These are phyloP conservation scores for Pseudogymnoascus pannorum DNA, from an alignment of 2,329 filamentous ascomycete species.

Conservation along the genomic window DNA sequence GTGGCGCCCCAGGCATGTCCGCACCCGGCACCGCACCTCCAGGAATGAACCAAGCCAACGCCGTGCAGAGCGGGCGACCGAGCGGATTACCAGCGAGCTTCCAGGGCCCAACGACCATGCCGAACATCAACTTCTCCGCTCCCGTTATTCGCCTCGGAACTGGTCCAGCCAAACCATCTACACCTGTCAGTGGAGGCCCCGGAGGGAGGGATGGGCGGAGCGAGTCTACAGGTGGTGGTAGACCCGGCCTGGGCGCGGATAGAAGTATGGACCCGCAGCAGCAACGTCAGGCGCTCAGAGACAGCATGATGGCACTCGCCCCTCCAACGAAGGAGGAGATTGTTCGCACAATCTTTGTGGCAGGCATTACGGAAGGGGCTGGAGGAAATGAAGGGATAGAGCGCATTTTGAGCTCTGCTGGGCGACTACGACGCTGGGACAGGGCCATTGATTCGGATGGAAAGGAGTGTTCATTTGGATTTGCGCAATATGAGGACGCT, in stretches of 20 bases:
- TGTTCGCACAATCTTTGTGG: slow-evolving; percentile 81
- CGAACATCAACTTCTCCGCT: slow-evolving; percentile 96
- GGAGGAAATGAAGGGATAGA: slow-evolving; percentile 74
- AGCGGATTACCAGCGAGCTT: slow-evolving; percentile 76
- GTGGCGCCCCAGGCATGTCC: slow-evolving; percentile 72
- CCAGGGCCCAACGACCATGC: slow-evolving; percentile 83
- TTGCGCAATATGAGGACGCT: slow-evolving; percentile 89
- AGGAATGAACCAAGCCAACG: slow-evolving; percentile 68
- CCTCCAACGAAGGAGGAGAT: slow-evolving; percentile 88
- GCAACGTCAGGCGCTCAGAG: slow-evolving; percentile 58
- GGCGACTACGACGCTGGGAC: slow-evolving; percentile 78
- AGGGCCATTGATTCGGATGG: slow-evolving; percentile 65
- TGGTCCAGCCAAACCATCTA: slow-evolving; percentile 56
- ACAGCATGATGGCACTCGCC: slow-evolving; percentile 63
- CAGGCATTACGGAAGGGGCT: slow-evolving; percentile 72
- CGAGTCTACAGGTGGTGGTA: slow-evolving; percentile 31
- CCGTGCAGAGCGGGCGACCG: slow-evolving; percentile 70
- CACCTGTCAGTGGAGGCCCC: slow-evolving; percentile 30
- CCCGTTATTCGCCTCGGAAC: slow-evolving; percentile 92
- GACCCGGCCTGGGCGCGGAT: slow-evolving; percentile 30
- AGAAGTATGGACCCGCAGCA: slow-evolving; percentile 60
- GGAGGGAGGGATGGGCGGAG: slow-evolving; percentile 39
- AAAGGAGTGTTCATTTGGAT: slow-evolving; percentile 82
- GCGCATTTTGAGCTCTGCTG: slow-evolving; percentile 67
- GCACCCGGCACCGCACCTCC: slow-evolving; percentile 74